A percentile compares a stretch with the other conserved stretches of the same genome.
phyloP scores from a whole-genome alignment of 1,284 basidiomycete species.

The Irpex sp. region DNA sequence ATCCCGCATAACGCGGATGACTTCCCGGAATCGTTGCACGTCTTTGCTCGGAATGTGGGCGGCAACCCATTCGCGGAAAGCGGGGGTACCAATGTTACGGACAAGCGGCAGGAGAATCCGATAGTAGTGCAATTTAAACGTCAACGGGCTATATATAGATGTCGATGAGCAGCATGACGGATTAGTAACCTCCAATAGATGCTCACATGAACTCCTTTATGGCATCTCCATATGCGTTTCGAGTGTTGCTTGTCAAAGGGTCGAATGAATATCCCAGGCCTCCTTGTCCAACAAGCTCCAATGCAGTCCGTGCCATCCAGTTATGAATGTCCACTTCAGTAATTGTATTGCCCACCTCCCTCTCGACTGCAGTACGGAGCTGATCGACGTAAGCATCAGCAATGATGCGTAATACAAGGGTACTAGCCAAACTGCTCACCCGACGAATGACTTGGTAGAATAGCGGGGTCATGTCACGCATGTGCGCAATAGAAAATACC shows the following conservation, averaged over 20 bases:
- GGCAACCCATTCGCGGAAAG: conserved; percentile 17
- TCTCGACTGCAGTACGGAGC: conserved; percentile 20
- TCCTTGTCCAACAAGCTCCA: conserved; percentile 33
- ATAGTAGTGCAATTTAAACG: conserved; percentile 2
- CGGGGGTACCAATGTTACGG: background rate
- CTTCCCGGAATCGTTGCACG: conserved; percentile 28
- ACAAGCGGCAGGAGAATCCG: conserved; percentile 3
- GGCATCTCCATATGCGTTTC: conserved; percentile 11
- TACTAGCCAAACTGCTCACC: conserved; percentile 13
- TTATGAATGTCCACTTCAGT: conserved; percentile 31
- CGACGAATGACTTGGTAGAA: conserved; percentile 29
- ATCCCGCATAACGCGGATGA: conserved; percentile 31
- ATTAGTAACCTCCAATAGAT: background rate
- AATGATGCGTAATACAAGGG: background rate
- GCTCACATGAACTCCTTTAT: conserved; percentile 21
- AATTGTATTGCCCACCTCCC: conserved; percentile 15
- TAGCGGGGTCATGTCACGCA: conserved; percentile 30
- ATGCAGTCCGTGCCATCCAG: conserved; percentile 31
- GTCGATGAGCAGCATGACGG: background rate
- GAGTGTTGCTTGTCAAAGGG: background rate
- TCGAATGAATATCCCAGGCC: conserved; percentile 33
- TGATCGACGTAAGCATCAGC: background rate
- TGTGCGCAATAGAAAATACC: conserved; percentile 28
- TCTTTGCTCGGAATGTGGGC: conserved; percentile 26
- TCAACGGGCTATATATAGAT: background rate